Percentiles rank a stretch among this genome's conserved stretches.
Evolutionary conservation across 805 yeast genomes (phyloP).

Genomic region (Kluyveromyces dobzhanskii): DNA sequence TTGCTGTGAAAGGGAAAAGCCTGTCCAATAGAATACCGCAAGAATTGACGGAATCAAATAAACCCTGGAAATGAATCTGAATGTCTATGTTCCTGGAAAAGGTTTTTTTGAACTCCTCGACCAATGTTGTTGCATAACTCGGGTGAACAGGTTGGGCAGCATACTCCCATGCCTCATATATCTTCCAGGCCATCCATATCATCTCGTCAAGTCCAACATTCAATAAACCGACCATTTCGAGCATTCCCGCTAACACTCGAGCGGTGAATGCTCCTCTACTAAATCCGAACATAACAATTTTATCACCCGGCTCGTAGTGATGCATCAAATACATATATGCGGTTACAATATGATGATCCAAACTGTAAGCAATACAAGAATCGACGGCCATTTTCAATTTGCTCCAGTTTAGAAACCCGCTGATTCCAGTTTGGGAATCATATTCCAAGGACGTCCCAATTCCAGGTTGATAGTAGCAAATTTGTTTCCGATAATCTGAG

Average conservation of each 20-base stretch:
- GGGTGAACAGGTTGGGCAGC: slow-evolving; percentile 48
- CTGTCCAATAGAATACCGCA: slow-evolving; percentile 53
- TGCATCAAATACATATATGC: slow-evolving; percentile 48
- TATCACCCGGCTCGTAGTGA: slow-evolving; percentile 42
- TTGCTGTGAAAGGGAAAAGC: slow-evolving; percentile 49
- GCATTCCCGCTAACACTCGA: slow-evolving; percentile 56
- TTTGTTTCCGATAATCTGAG: slow-evolving; percentile 32
- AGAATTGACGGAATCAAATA: slow-evolving; percentile 64
- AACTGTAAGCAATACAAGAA: slow-evolving; percentile 43
- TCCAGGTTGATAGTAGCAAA: slow-evolving; percentile 64
- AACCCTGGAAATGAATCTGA: slow-evolving; percentile 49
- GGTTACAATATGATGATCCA: slow-evolving; percentile 48
- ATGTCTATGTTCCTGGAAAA: slow-evolving; percentile 40
- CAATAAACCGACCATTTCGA: slow-evolving; percentile 54
- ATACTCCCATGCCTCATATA: slow-evolving; percentile 50
- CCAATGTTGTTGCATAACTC: slow-evolving; percentile 36
- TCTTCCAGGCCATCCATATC: slow-evolving; percentile 53
- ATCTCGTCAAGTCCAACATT: slow-evolving; percentile 47
- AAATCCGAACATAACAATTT: slow-evolving; percentile 50
- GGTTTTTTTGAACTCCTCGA: slow-evolving; percentile 45
- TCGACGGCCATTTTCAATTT: slow-evolving; percentile 29
- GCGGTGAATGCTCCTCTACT: slow-evolving; percentile 62
- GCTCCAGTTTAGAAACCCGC: slow-evolving; percentile 13
- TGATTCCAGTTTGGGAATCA: slow-evolving; percentile 22
- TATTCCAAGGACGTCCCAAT: slow-evolving; percentile 46